Evolutionary conservation across 2,329 filamentous ascomycete species (phyloP), one percentile per base, ranked within the genome.

Genomic region (Akanthomyces lecanii): DNA sequence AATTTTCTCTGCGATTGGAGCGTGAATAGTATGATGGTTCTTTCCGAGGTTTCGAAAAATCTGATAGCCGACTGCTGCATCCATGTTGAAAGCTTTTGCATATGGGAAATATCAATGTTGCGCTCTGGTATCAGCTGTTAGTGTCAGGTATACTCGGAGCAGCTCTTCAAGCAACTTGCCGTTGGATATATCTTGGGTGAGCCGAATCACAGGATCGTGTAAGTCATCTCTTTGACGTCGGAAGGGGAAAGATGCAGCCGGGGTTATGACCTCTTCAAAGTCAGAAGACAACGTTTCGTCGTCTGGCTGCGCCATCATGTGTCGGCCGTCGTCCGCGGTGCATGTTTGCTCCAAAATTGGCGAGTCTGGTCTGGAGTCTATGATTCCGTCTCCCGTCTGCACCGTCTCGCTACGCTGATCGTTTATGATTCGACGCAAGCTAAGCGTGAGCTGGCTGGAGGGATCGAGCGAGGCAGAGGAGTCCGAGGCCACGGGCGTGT

Each of bases 21-120:
- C 5, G 60, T 25, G 21, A 56, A n/a, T 18, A 42, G 23, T 12
- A 56, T 21, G 8, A 36, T 51, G 30, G 11, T 36, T 56, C 60
- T 40, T 10, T 56, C 52, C 3, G 60, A 88, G 6, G 73, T 71
- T 21, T 77, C 73, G 16, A 88, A 63, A 56, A 74, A 73, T 21
- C 72, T 68, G 23, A 85, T 52, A 70, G 28, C 81, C 75, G 14
- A 76, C 73, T 21, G 79, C 77, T n/a, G 79, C 77, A 38, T 82
- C 80, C 66, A 78, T 70, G 3, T 74, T 63, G 14, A 72, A 67
- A 67, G 82, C 79, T 82, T 60, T 7, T 42, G 33, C 36, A 62
- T 52, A 23, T 42, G 16, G 14, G 33, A 8, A 14, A 16, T 10
- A 14, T 55, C 44, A 28, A 54, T 25, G 11, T 48, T 40, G 18